These are phyloP conservation scores for Scenedesmus sp. DNA, from an alignment of 163 green algal species.

Conservation along the genomic window DNA sequence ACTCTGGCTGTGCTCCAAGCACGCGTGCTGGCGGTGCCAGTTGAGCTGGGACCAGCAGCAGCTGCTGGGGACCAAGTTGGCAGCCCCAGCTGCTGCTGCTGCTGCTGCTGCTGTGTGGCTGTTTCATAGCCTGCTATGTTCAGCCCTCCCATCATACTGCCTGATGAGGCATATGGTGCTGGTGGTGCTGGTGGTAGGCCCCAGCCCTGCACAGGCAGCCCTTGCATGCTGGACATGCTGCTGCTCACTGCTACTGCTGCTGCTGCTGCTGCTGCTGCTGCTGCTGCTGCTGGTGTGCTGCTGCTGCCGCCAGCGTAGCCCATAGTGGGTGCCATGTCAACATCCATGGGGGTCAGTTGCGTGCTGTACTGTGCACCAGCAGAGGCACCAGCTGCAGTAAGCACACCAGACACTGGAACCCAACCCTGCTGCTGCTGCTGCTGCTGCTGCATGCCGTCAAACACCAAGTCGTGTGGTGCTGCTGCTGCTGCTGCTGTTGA, in stretches of 20 bases:
- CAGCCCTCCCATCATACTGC: not conserved
- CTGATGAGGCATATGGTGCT: not conserved
- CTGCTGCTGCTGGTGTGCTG: not conserved
- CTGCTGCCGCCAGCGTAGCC: not conserved
- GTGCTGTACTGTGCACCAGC: not conserved
- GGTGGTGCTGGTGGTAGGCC: not conserved
- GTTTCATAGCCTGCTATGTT: not conserved
- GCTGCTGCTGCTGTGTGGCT: slow-evolving; percentile 28
- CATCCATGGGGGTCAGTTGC: not conserved
- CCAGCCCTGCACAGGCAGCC: not conserved
- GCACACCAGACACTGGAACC: not conserved
- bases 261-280: not conserved
- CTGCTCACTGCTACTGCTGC: slow-evolving; percentile 22
- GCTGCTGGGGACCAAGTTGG: not conserved
- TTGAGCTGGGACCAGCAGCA: not conserved
- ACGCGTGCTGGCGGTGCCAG: not conserved
- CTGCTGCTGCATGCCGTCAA: not conserved
- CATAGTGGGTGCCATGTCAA: not conserved
- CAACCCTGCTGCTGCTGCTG: not conserved
- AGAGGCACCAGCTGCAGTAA: not conserved
- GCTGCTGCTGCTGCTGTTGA: no score
- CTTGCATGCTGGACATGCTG: not conserved
- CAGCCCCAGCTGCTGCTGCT: not conserved
- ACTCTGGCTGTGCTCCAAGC: not conserved
- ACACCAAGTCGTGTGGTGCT: not conserved